These are phyloP conservation scores for Vigna angularis DNA, from an alignment of 306 rosid species.

Conservation along the genomic window DNA sequence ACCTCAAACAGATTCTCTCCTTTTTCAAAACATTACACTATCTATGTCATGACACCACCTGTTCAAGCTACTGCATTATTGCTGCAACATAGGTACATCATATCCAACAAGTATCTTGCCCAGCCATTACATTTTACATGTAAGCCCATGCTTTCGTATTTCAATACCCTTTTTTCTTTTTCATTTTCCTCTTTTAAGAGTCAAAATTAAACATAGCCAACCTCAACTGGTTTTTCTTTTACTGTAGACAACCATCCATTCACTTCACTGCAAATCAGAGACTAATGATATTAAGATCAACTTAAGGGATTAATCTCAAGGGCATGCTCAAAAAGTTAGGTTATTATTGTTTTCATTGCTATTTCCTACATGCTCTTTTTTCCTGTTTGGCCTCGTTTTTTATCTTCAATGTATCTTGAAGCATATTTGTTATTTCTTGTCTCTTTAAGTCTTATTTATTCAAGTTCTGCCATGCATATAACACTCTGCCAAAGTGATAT, in stretches of 20 bases:
- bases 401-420: neutral
- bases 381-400: neutral
- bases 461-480: neutral
- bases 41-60: neutral
- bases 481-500: too few species aligned
- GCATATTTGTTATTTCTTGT: neutral
- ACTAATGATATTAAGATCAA: too few species aligned
- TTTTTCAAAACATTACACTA: neutral
- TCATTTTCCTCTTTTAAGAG: too few species aligned
- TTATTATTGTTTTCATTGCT: too few species aligned
- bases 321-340: neutral
- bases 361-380: too few species aligned
- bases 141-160: too few species aligned
- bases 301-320: neutral
- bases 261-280: too few species aligned
- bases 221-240: too few species aligned
- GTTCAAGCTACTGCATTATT: neutral
- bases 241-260: too few species aligned
- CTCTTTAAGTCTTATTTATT: neutral
- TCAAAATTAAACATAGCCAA: too few species aligned
- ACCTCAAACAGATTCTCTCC: neutral
- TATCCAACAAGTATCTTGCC: neutral
- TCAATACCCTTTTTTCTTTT: too few species aligned
- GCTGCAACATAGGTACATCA: neutral
- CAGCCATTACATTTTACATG: too few species aligned